These are phyloP conservation scores for Colletotrichum chlorophyti DNA, from an alignment of 2,329 filamentous ascomycete genomes.

Conservation along the genomic window DNA sequence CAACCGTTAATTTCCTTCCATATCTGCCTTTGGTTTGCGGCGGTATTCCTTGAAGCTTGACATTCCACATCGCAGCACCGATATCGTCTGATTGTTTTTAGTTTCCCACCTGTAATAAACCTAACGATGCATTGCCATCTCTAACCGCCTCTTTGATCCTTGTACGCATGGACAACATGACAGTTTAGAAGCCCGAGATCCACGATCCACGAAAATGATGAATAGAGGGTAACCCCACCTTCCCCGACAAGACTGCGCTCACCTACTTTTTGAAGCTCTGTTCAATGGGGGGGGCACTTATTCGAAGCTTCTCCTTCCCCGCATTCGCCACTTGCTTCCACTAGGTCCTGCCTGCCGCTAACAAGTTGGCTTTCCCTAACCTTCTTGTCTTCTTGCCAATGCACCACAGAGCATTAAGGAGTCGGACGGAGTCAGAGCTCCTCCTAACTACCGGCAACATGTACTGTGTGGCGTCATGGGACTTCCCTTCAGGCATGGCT, in stretches of 20 bases:
- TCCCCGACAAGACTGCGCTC: not conserved
- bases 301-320: conserved; percentile 17
- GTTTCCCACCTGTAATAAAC: too few species aligned
- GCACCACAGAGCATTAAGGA: too few species aligned
- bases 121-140: not conserved
- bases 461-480: too few species aligned
- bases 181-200: too few species aligned
- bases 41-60: not conserved
- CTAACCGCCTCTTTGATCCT: conserved; percentile 1
- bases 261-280: not conserved
- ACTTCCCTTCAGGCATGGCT: too few species aligned
- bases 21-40: not conserved
- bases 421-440: too few species aligned
- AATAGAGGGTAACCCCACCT: too few species aligned
- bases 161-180: not conserved
- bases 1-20: not conserved
- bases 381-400: not conserved
- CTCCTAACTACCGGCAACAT: too few species aligned
- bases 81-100: not conserved
- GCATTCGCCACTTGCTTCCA: conserved; percentile 3
- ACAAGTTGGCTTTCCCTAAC: too few species aligned
- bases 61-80: not conserved
- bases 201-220: too few species aligned
- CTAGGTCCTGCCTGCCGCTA: conserved; percentile 5
- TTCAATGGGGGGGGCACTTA: not conserved